Percentiles rank a stretch among this genome's conserved stretches.
phyloP scores from a whole-genome alignment of 108 stramenopile genomes.

The Schizochytrium sp. region DNA sequence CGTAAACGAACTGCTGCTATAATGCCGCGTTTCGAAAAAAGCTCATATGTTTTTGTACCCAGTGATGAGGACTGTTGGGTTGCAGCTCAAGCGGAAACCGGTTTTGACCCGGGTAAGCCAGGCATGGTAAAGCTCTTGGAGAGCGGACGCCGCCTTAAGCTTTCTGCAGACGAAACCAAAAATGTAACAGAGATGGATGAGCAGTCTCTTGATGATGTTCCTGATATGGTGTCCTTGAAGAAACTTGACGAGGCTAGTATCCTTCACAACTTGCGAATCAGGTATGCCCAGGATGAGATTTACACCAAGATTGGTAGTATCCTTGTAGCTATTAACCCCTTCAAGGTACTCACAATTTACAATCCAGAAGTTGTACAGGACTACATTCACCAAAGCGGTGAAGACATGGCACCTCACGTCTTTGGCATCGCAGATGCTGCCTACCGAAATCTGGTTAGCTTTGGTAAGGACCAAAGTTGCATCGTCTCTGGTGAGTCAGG shows the following conservation, averaged over 20 bases:
- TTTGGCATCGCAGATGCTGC: slow-evolving; percentile 51
- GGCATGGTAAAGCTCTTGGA: slow-evolving; percentile 41
- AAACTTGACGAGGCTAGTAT: slow-evolving; percentile 62
- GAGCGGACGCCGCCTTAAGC: slow-evolving; percentile 17
- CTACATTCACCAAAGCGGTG: slow-evolving; percentile 44
- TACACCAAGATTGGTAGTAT: slow-evolving; percentile 65
- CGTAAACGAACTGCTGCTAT: too few relatives aligned
- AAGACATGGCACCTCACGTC: neutral
- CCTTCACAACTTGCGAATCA: slow-evolving; percentile 64
- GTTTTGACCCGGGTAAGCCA: slow-evolving; percentile 46
- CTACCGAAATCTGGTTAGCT: slow-evolving; percentile 40
- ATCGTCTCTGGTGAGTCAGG: slow-evolving; percentile 71
- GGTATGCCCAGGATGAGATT: slow-evolving; percentile 61
- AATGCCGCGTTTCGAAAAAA: slow-evolving; percentile 28
- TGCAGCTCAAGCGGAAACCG: slow-evolving; percentile 51
- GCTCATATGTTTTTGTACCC: slow-evolving; percentile 45
- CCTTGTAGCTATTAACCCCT: slow-evolving; percentile 66
- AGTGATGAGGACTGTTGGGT: slow-evolving; percentile 1
- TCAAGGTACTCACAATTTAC: slow-evolving; percentile 65
- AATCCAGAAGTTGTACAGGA: neutral
- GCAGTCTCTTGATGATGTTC: neutral
- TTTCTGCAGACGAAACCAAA: neutral
- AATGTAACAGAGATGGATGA: slow-evolving; percentile 23
- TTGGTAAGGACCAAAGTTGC: slow-evolving; percentile 45
- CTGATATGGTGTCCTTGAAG: slow-evolving; percentile 62